Evolutionary conservation across 371 early-diverging fungal genomes (phyloP), one percentile per base, ranked within the genome.

Genomic region (Lichtheimia corymbifera): DNA sequence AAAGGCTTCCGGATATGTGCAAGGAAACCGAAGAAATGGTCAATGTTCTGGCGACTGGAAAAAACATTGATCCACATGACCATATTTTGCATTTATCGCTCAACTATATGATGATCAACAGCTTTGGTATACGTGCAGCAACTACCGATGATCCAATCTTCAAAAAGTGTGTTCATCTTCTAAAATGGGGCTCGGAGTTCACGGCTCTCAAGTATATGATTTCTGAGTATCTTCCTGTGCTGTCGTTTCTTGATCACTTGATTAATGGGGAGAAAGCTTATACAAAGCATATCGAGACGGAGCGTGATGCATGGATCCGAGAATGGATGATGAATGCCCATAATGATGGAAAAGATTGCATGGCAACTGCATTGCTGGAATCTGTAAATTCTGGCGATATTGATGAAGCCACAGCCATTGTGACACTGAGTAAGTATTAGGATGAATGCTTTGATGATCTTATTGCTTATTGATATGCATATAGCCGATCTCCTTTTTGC

Each of bases 401-500:
- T 35, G 35, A 35, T 11, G 35, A 35, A 35, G 9, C 11, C 9
- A 35, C 35, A 9, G 35, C 35, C 35, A 35, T 35, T 40, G 50
- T 35, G 24, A 51, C 42, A 18, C 3, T 50, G 44, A 22, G 43
- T 30, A 14, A 59, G n/a, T 9, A 42, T 51, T 2, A 0, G 22
- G 35, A 5, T 35, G 1, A 35, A 2, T 11, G 0, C 6, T 35
- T 6, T 9, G 35, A 22, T 2, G 22, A n/a, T 4, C 27, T 3
- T 15, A 20, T 12, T 27, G 3, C 4, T 28, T 4, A 13, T 13
- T 6, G 3, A 52, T 22, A 22, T 27, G 30, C 6, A 14, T 57
- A 24, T 50, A 64, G 64, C 27, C 17, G 61, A 55, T 42, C 25
- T 60, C 14, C 11, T 65, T 28, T 35, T 41, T 13, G 57, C 59